These are phyloP conservation scores for barrel medic (Medicago truncatula) DNA, from an alignment of 306 rosid species.

Conservation along the genomic window DNA sequence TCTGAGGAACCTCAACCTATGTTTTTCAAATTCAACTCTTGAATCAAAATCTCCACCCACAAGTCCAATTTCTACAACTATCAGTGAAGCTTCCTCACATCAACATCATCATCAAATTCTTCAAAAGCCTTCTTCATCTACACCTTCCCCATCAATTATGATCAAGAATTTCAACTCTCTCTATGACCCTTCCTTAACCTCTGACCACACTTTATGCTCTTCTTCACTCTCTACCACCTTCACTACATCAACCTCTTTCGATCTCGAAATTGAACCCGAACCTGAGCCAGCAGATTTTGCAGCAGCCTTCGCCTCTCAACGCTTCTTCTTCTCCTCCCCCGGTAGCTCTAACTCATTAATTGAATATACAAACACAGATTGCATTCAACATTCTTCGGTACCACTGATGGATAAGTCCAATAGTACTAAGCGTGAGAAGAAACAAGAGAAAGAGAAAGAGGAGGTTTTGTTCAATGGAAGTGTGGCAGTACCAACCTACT, in stretches of 20 bases:
- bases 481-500: constrained; percentile 72
- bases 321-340: constrained; percentile 93
- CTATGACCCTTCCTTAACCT: constrained; percentile 52
- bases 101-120: constrained; percentile 2
- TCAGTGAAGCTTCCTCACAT: constrained; percentile 10
- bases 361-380: constrained; percentile 42
- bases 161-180: constrained; percentile 86
- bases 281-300: constrained; percentile 55
- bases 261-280: constrained; percentile 31
- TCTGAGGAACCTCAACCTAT: constrained; percentile 47
- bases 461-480: constrained; percentile 55
- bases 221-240: constrained; percentile 42
- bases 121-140: constrained; percentile 40
- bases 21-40: constrained; percentile 66
- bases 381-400: not conserved
- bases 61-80: constrained; percentile 12
- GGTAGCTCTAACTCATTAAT: constrained; percentile 88
- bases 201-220: constrained; percentile 42
- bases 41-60: constrained; percentile 47
- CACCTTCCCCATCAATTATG: constrained; percentile 43
- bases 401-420: not conserved
- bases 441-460: not conserved
- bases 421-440: not conserved
- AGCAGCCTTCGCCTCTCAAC: constrained; percentile 77
- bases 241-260: constrained; percentile 12